These are phyloP conservation scores for Eucalyptus cloeziana DNA, from an alignment of 345 rosid species.

Conservation along the genomic window DNA sequence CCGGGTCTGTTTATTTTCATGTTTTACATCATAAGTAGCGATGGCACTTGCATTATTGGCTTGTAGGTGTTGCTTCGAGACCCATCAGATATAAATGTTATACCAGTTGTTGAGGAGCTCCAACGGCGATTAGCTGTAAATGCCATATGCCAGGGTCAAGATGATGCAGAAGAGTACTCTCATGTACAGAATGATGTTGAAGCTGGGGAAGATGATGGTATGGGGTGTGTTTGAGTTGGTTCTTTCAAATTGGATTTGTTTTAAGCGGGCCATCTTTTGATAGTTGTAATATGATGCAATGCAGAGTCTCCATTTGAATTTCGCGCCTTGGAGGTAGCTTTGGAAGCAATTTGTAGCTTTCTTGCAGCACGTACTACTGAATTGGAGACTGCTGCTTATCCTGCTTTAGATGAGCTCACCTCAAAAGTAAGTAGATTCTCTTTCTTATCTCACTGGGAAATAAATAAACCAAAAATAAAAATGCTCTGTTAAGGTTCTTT, in stretches of 20 bases:
- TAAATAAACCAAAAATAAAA: background rate
- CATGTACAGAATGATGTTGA: constrained; percentile 46
- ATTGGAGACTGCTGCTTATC: constrained; percentile 85
- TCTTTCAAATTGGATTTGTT: background rate
- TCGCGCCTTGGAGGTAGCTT: constrained; percentile 81
- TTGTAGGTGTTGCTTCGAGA: constrained; percentile 80
- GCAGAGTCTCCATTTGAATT: constrained; percentile 83
- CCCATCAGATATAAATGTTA: constrained; percentile 64
- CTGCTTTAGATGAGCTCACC: constrained; percentile 93
- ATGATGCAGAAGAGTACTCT: constrained; percentile 28
- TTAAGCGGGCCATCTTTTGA: background rate
- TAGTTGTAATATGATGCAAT: constrained; percentile 5
- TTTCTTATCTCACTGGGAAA: background rate
- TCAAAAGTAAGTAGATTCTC: constrained; percentile 43
- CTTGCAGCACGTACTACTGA: constrained; percentile 87
- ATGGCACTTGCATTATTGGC: background rate
- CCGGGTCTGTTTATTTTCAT: background rate
- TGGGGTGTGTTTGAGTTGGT: background rate
- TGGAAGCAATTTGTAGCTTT: constrained; percentile 93
- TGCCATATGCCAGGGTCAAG: constrained; percentile 22
- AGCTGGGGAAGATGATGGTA: constrained; percentile 88
- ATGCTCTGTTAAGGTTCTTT: background rate
- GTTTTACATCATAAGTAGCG: background rate
- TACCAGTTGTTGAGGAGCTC: constrained; percentile 89
- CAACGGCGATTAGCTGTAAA: constrained; percentile 55